Base-by-base conservation (phyloP, 1,139 yeast genomes). In the Hyphopichia buzzinii region DNA sequence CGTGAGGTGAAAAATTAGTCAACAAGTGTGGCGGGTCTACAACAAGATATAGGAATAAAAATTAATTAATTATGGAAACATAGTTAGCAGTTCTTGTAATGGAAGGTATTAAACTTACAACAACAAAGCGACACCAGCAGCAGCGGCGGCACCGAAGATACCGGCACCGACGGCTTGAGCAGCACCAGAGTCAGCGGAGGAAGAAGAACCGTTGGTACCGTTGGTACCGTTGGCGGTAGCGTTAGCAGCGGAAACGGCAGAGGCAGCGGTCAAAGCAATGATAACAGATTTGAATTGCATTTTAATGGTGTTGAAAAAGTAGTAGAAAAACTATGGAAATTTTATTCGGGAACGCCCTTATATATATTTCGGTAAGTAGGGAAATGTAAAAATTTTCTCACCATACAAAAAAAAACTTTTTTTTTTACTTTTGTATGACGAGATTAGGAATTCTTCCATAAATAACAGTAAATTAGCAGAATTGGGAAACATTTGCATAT, bases 251-350 rank as follows among this genome's bases (percentile, higher is more conserved):
- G 67, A 62, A 50, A 64, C 75, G 47, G 67, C 70, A 43, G 73
- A 51, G 49, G 55, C 65, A 43, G 73, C 72, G 48, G 74, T 59
- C 50, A 69, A 60, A 53, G 74, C 72, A 57, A 68, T 50, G 52
- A 69, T 56, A 55, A 69, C 59, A 47, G 68, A 56, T 54, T 59
- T 57, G 70, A 69, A 67, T 67, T 71, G 75, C 77, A 71, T 71
- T 59, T 41, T 58, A 45, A 38, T 19, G 15, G 12, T 26, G 16
- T 26, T 17, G 26, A 26, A n/a, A 26, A 26, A 26, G 25, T 12
- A 32, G 17, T 25, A 26, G 10, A 21, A 21, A 26, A 26, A 17
- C 10, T 15, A 7, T 15, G 23, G 10, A 19, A 19, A 19, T 7
- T 7, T 7, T 6, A 6, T 19, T 19, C 23, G 23, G 23, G 10